Evolutionary conservation across 1,284 basidiomycete species (phyloP), one percentile per base, ranked within the genome.

Genomic region (Boletus albobrunnescens): DNA sequence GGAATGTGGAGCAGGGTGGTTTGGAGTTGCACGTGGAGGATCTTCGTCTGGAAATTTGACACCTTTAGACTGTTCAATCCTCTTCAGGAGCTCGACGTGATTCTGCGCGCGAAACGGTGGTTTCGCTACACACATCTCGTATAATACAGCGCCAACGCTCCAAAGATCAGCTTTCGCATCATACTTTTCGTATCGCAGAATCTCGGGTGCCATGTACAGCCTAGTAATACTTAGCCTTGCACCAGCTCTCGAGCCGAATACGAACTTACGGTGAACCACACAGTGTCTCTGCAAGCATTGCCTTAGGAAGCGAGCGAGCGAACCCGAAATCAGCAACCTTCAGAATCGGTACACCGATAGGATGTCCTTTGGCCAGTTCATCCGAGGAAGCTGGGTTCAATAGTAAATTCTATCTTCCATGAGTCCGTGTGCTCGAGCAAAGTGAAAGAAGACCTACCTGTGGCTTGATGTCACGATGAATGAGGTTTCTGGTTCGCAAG

Each of bases 321-420:
- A 99, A 99, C 1, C 95, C 95, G 67, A 99, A 99, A 68, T 99
- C 95, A 20, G 95, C 96, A 5, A 97, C 84, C 68, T 96, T 95
- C 56, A 97, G 81, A n/a, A 96, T 81, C 0, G 94, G 94, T 1
- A 96, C 88, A 13, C 94, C 94, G 1, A 87, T 67, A 0, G 94
- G 93, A 67, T 98, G 93, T 1, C 94, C 94, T 41, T 85, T 79
- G 0, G 79, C 80, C 11, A 93, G 71, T 58, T 95, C 92, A 40
- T 84, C 80, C 1, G 81, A 75, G 0, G 87, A 78, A 0, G 94
- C 82, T 0, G 94, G 91, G 53, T 87, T 92, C 6, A 98, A 73
- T 0, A 98, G 79, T 0, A 99, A 76, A 66, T 98, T 97, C 84
- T 94, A 57, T 11, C 17, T n/a, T 22, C 10, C 4, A 36, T 54